phyloP scores from a whole-genome alignment of 2,329 filamentous ascomycete species.

The Pyricularia pennisetigena region DNA sequence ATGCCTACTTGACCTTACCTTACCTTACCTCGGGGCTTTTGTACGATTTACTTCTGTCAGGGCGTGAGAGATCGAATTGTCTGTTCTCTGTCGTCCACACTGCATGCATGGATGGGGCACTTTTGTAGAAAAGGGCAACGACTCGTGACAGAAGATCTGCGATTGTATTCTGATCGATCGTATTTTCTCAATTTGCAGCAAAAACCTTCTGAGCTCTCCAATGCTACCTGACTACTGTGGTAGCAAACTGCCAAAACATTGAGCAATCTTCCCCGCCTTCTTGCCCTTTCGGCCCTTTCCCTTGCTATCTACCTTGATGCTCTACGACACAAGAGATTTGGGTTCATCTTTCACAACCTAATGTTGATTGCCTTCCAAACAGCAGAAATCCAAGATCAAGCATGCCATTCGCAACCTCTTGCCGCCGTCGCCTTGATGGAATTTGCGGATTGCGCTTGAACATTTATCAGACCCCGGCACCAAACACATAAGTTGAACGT shows the following conservation, averaged over 20 bases:
- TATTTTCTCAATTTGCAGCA: background rate
- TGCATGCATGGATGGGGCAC: background rate
- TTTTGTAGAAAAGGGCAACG: background rate
- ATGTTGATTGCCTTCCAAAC: background rate
- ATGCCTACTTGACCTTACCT: too few species aligned
- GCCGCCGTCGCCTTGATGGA: too few species aligned
- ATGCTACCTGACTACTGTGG: background rate
- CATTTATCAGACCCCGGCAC: too few species aligned
- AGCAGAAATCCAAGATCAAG: background rate
- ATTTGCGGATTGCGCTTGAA: background rate
- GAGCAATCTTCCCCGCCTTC: too few species aligned
- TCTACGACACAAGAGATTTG: too few species aligned
- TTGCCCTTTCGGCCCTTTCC: too few species aligned
- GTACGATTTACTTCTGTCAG: background rate
- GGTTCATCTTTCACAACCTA: too few species aligned
- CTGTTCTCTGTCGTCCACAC: background rate
- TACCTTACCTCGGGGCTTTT: too few species aligned
- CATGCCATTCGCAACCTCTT: background rate
- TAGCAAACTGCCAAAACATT: too few species aligned
- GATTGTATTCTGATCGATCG: background rate
- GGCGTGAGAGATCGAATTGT: background rate
- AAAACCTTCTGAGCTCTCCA: background rate
- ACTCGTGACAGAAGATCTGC: background rate
- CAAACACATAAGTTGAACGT: background rate
- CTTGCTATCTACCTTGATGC: too few species aligned